Conservation (phyloP, 345 rosid species). For the Eucalyptus polyanthemos region DNA sequence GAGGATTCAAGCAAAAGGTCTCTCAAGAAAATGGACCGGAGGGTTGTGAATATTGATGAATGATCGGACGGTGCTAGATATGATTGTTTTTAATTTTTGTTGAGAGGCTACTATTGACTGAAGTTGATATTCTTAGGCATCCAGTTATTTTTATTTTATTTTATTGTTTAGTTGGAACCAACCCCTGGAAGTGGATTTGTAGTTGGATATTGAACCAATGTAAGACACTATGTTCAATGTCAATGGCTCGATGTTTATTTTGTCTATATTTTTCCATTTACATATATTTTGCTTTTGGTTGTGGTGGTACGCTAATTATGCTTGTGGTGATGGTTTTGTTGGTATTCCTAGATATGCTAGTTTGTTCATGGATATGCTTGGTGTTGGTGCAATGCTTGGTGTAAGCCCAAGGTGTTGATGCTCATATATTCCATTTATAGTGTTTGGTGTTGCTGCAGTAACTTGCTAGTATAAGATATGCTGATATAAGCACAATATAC, state of each 20-base stretch:
- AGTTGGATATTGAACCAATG: neutral
- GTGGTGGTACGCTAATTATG: neutral
- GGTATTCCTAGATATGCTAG: no score
- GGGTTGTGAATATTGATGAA: neutral
- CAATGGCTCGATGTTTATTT: neutral
- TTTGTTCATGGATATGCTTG: neutral
- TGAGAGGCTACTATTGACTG: neutral
- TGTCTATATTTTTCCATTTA: neutral
- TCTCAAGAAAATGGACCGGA: no score
- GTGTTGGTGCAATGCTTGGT: neutral
- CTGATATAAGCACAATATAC: neutral
- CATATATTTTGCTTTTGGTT: neutral
- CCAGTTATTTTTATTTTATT: no score
- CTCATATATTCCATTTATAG: no score
- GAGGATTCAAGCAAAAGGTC: neutral
- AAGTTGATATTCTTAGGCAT: no score
- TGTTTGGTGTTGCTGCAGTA: no score
- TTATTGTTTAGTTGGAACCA: no score
- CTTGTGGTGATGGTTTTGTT: no score
- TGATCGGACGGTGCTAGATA: neutral
- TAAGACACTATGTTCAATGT: neutral
- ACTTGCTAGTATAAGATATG: no score
- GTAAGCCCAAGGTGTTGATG: no score
- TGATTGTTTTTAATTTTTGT: no score
- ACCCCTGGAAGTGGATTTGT: no score